Evolutionary conservation across 352 stramenopile species (phyloP), one percentile per base, ranked within the genome.

Genomic region (Phytophthora nicotianae): DNA sequence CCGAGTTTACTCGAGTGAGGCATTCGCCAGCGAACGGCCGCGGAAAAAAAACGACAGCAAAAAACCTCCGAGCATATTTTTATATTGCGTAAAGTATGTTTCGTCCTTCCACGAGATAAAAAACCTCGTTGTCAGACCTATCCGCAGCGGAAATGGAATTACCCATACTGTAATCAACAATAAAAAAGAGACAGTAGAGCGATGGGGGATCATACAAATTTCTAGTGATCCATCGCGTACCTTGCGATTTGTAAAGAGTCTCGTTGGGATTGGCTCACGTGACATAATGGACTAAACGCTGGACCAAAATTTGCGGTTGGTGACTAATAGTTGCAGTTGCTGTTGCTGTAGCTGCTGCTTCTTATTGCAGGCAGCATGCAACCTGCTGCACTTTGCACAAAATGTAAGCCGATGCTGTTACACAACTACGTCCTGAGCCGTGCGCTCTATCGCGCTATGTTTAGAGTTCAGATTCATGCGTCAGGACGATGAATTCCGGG

Each of bases 181-280:
- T 47, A 55, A 41, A 61, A 64, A 65, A 65, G 47, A 70, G 62
- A 17, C 55, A 65, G 61, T 64, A 38, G 37, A 68, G 58, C 41
- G 58, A 61, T 5, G 58, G 57, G 57, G 48, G 33, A 20, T 2
- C 0, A 14, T 35, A 35, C 29, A 35, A 35, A 16, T 14, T 10
- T 13, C 29, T 35, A 14, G 29, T 35, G 29, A 35, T 35, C 7
- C 29, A 35, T 9, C 3, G 6, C 17, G 5, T 20, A 13, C 48
- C 23, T 42, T 23, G 3, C 9, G 26, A 50, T 58, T 42, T 50
- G 50, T n/a, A 38, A 58, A 49, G 11, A 50, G 24, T 49, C 35
- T 14, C 16, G 5, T 4, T 11, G 21, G n/a, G 45, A 50, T 57
- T 26, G 33, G 45, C 23, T 3, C 26, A 16, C 26, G 11, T 53